These are phyloP conservation scores for Epichloe uncinata DNA, from an alignment of 2,329 filamentous ascomycete genomes.

Conservation along the genomic window DNA sequence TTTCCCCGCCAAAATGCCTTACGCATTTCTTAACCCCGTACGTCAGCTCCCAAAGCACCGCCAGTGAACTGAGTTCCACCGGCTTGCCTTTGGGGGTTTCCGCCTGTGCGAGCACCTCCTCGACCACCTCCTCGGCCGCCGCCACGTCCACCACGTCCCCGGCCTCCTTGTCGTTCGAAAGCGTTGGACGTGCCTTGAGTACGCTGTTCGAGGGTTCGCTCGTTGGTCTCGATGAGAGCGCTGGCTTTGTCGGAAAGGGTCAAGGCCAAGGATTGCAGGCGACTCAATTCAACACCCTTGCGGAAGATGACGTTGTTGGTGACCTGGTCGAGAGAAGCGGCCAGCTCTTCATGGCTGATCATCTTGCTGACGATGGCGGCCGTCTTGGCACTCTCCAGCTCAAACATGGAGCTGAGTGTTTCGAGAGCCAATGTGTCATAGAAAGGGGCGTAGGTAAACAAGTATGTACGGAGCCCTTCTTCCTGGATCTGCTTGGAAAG, in stretches of 20 bases:
- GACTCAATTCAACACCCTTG: slow-evolving; percentile 95
- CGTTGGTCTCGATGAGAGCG: slow-evolving; percentile 89
- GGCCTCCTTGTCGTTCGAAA: slow-evolving; percentile 82
- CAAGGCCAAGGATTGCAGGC: slow-evolving; percentile 87
- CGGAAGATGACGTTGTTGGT: slow-evolving; percentile 97
- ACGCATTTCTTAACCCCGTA: slow-evolving; percentile 35
- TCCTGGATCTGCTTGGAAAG: slow-evolving; percentile 97
- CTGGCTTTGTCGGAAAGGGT: slow-evolving; percentile 94
- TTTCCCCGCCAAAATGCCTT: no score
- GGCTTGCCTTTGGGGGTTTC: slow-evolving; percentile 50
- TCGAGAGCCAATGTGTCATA: slow-evolving; percentile 89
- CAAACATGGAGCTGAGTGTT: slow-evolving; percentile 88
- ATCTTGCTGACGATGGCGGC: slow-evolving; percentile 92
- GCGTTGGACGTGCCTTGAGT: slow-evolving; percentile 92
- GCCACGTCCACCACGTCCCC: slow-evolving; percentile 52
- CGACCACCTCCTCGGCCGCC: slow-evolving; percentile 50
- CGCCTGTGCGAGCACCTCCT: slow-evolving; percentile 45
- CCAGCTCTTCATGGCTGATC: slow-evolving; percentile 98
- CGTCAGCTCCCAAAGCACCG: slow-evolving; percentile 59
- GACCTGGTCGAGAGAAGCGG: slow-evolving; percentile 92
- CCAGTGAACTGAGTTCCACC: slow-evolving; percentile 72
- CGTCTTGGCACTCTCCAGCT: slow-evolving; percentile 81
- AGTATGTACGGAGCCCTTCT: slow-evolving; percentile 92
- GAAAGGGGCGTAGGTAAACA: slow-evolving; percentile 98
- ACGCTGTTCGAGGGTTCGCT: slow-evolving; percentile 91